These are phyloP conservation scores for Scedosporium boydii DNA, from an alignment of 2,329 filamentous ascomycete species.

Conservation along the genomic window DNA sequence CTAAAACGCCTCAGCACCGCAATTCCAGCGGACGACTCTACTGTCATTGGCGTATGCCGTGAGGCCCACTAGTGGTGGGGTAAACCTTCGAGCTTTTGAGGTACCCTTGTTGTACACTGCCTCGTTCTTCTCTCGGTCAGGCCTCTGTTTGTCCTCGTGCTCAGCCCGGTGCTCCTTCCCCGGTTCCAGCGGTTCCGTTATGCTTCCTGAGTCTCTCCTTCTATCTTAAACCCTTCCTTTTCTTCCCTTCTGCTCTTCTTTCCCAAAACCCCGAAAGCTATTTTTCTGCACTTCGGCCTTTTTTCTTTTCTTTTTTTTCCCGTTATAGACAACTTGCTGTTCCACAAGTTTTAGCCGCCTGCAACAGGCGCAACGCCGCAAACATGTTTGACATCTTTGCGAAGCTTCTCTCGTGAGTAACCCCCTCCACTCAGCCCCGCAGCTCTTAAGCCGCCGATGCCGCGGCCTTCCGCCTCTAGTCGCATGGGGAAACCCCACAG, in stretches of 20 bases:
- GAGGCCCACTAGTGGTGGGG: too few relatives aligned
- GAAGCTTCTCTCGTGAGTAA: conserved; percentile 65
- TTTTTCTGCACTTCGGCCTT: too few relatives aligned
- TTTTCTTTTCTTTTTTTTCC: too few relatives aligned
- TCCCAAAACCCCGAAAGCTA: background rate
- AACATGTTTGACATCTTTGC: conserved; percentile 71
- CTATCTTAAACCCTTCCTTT: background rate
- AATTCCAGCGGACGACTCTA: too few relatives aligned
- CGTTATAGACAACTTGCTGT: background rate
- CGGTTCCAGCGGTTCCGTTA: background rate
- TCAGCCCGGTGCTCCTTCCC: background rate
- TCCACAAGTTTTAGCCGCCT: background rate
- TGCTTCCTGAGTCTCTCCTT: background rate
- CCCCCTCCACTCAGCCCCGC: conserved; percentile 13
- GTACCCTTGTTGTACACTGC: too few relatives aligned
- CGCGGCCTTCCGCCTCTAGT: background rate
- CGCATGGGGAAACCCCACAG: conserved; percentile 13
- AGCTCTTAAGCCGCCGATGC: background rate
- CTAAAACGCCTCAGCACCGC: too few relatives aligned
- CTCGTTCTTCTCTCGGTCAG: too few relatives aligned
- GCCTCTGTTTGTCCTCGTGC: background rate
- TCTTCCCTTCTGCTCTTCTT: background rate
- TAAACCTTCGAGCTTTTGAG: too few relatives aligned
- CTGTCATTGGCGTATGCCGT: too few relatives aligned
- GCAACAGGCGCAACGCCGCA: background rate